These are phyloP conservation scores for Penicillium manginii DNA, from an alignment of 495 filamentous ascomycete species.

Conservation along the genomic window DNA sequence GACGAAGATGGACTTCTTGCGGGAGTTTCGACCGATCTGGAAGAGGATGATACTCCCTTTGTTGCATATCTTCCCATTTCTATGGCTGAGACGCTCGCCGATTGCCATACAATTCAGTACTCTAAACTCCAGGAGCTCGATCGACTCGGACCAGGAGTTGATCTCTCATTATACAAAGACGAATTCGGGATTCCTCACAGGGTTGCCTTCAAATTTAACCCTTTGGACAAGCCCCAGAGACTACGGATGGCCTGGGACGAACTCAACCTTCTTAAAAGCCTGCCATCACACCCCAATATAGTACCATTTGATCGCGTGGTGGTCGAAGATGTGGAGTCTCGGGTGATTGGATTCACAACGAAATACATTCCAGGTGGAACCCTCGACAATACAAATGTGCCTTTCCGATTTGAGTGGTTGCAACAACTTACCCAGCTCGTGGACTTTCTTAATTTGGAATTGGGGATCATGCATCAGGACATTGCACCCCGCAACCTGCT, in stretches of 20 bases:
- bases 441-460: constrained; percentile 44
- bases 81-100: constrained; percentile 11
- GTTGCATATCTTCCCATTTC: constrained; percentile 27
- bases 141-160: constrained; percentile 23
- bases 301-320: not conserved
- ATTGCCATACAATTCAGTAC: constrained; percentile 15
- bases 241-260: constrained; percentile 10
- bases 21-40: constrained; percentile 22
- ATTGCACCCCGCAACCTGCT: constrained; percentile 44
- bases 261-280: not conserved
- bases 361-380: constrained; percentile 37
- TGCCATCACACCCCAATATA: not conserved
- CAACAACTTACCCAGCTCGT: constrained; percentile 39
- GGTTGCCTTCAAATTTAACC: constrained; percentile 30
- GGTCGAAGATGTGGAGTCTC: not conserved
- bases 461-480: constrained; percentile 45
- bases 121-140: constrained; percentile 17
- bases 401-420: constrained; percentile 42
- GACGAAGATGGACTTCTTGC: constrained; percentile 26
- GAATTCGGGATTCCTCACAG: constrained; percentile 16
- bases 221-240: constrained; percentile 17
- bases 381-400: constrained; percentile 28
- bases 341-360: constrained; percentile 7
- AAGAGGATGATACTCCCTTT: constrained; percentile 26
- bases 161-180: constrained; percentile 22